Percentiles rank a stretch among this genome's conserved stretches.
These are phyloP conservation scores for Emmonsia crescens DNA, from an alignment of 2,329 filamentous ascomycete genomes.

Conservation along the genomic window DNA sequence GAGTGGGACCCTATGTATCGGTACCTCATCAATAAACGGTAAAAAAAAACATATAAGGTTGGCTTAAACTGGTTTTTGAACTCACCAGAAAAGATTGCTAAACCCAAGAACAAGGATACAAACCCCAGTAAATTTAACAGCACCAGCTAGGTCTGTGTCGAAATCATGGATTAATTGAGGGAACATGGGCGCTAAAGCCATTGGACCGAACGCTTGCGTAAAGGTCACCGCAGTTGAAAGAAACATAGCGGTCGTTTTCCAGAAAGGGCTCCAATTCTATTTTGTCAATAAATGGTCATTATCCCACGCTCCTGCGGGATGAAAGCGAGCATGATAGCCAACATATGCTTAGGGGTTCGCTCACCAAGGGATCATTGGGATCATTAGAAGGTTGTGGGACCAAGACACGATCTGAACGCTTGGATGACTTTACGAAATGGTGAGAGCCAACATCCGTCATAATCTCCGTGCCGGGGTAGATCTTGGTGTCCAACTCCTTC, in stretches of 20 bases:
- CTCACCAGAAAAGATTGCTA: constrained; percentile 50
- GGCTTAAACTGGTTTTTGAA: background rate
- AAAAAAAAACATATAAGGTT: background rate
- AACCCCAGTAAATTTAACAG: constrained; percentile 47
- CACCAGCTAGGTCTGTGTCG: constrained; percentile 41
- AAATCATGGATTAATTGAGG: constrained; percentile 47
- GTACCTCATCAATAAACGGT: background rate
- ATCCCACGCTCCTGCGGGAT: background rate
- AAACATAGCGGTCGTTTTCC: constrained; percentile 41
- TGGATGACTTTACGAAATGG: constrained; percentile 51
- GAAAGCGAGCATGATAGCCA: background rate
- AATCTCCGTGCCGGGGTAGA: constrained; percentile 49
- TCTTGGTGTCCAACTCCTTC: constrained; percentile 42
- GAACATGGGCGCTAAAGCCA: constrained; percentile 51
- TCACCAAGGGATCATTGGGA: constrained; percentile 36
- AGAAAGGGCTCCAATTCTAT: constrained; percentile 39
- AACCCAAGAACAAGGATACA: constrained; percentile 49
- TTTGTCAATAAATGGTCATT: background rate
- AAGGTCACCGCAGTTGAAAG: constrained; percentile 40
- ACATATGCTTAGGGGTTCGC: background rate
- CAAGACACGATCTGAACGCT: constrained; percentile 28
- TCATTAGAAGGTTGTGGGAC: constrained; percentile 42
- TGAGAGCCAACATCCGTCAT: constrained; percentile 52
- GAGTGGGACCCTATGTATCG: constrained; percentile 41
- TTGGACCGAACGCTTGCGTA: constrained; percentile 44